Conservation (phyloP, 75 land plant genomes). For the Adiantum capillusveneris region DNA sequence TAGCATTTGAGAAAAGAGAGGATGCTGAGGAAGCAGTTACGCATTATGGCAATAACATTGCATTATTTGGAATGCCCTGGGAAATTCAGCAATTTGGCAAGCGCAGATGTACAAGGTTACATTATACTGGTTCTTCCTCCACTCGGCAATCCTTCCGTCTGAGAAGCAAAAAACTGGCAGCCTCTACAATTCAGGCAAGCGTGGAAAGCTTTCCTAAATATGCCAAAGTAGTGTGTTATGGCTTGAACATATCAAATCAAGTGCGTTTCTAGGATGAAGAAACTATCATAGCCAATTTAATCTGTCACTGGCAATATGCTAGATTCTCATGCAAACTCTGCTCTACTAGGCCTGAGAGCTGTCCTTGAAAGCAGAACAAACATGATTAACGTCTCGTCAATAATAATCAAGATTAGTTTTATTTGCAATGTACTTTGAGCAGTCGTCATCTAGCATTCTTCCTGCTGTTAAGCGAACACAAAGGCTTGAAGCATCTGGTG, state of each 20-base stretch:
- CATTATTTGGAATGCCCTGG: neutral
- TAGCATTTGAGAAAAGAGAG: neutral
- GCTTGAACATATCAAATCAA: too few relatives aligned
- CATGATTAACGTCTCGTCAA: neutral
- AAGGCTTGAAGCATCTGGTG: neutral
- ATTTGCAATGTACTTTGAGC: neutral
- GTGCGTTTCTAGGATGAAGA: too few relatives aligned
- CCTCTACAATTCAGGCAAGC: neutral
- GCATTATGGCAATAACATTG: neutral
- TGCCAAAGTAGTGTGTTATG: too few relatives aligned
- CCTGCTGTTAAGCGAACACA: neutral
- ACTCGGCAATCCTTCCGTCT: neutral
- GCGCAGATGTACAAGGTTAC: neutral
- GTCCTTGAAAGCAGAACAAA: neutral
- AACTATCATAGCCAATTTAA: too few relatives aligned
- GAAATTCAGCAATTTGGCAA: neutral
- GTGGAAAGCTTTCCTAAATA: neutral
- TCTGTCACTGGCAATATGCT: too few relatives aligned
- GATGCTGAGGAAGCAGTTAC: neutral
- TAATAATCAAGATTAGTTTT: neutral
- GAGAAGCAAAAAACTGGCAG: neutral
- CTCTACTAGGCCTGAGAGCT: neutral
- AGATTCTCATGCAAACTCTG: too few relatives aligned
- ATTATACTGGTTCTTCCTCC: neutral
- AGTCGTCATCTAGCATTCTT: neutral